Conservation (phyloP, 768 basidiomycete genomes). For the Sporobolomyces pararoseus region DNA sequence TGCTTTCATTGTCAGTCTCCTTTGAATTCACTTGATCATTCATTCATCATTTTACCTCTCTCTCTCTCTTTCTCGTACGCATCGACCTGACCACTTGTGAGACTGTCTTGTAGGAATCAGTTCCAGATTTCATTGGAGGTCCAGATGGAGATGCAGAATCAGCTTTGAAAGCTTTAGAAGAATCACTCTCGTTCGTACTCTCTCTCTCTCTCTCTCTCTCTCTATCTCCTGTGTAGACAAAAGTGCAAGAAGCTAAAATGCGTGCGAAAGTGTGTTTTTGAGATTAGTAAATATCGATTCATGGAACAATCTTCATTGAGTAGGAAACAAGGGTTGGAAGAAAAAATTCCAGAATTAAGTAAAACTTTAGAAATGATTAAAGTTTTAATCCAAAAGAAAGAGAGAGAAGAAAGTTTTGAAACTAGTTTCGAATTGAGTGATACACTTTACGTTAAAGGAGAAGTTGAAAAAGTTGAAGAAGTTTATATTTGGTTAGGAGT, state of each 20-base stretch:
- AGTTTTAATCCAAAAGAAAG: conserved; percentile 57
- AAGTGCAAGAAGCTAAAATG: not conserved
- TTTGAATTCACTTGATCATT: not conserved
- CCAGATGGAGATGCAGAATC: conserved; percentile 72
- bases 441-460: conserved; percentile 87
- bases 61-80: not conserved
- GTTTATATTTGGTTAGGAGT: conserved; percentile 97
- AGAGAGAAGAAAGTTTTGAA: conserved; percentile 56
- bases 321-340: conserved; percentile 71
- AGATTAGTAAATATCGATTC: conserved; percentile 98
- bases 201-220: not conserved
- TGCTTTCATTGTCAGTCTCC: conserved; percentile 77
- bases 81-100: not conserved
- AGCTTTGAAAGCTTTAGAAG: conserved; percentile 75
- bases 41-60: not conserved
- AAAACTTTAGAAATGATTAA: conserved; percentile 89
- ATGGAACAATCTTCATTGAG: conserved; percentile 86
- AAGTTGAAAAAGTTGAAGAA: conserved; percentile 76
- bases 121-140: conserved; percentile 78
- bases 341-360: conserved; percentile 93
- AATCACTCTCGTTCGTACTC: conserved; percentile 79
- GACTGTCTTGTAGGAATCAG: conserved; percentile 62
- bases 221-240: too few species aligned
- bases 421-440: conserved; percentile 95
- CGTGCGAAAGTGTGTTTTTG: conserved; percentile 35